Percentiles rank a stretch among this genome's conserved stretches.
Conservation (phyloP, 208 protist genomes). For the Trypanosoma scelopori region DNA sequence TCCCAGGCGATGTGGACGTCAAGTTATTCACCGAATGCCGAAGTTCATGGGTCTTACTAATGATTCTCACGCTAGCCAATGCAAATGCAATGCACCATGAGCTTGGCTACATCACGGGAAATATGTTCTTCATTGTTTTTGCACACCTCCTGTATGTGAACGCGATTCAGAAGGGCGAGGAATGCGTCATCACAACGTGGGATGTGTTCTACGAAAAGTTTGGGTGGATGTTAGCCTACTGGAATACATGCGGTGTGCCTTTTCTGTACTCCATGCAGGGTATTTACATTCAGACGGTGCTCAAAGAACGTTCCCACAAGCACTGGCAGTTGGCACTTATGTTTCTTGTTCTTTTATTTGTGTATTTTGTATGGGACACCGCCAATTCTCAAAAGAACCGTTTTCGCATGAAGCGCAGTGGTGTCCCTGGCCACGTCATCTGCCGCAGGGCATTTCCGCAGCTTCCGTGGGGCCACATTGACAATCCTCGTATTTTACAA, state of each 20-base stretch:
- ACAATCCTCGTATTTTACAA: conserved; percentile 90
- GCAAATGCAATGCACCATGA: conserved; percentile 86
- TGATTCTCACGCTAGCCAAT: conserved; percentile 89
- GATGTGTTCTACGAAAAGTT: conserved; percentile 97
- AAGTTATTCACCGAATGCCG: conserved; percentile 94
- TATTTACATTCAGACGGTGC: conserved; percentile 86
- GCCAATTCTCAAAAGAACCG: conserved; percentile 94
- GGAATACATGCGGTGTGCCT: conserved; percentile 95
- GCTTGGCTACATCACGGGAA: conserved; percentile 73
- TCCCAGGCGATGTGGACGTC: conserved; percentile 91
- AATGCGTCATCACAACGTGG: conserved; percentile 94
- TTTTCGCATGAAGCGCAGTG: conserved; percentile 89
- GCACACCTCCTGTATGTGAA: conserved; percentile 95
- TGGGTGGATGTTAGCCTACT: conserved; percentile 95
- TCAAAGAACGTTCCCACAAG: conserved; percentile 59
- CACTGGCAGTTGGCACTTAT: conserved; percentile 73
- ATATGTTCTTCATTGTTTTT: conserved; percentile 93
- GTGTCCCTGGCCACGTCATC: conserved; percentile 71
- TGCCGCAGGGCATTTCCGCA: conserved; percentile 89
- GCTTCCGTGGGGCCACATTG: conserved; percentile 89
- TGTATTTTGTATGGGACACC: conserved; percentile 95
- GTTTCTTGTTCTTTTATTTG: conserved; percentile 51
- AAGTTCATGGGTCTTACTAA: conserved; percentile 94
- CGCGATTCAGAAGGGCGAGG: conserved; percentile 94
- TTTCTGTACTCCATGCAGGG: conserved; percentile 94